These are phyloP conservation scores for Zygosaccharomyces sapae DNA, from an alignment of 1,139 yeast genomes.

Conservation along the genomic window DNA sequence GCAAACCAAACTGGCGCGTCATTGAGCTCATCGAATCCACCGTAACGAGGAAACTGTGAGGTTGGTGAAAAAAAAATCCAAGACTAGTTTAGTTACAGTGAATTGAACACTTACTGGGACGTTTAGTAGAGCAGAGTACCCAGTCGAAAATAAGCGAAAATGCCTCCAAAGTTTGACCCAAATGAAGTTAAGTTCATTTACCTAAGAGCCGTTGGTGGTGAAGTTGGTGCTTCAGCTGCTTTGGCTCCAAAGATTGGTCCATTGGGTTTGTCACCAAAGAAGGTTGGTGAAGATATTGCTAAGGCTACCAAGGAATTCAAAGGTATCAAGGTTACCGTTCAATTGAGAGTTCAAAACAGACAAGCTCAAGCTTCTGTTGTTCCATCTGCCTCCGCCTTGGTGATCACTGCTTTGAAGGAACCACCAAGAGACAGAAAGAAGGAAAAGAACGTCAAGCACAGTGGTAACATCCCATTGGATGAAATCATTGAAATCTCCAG, in stretches of 20 bases:
- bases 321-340: conserved; percentile 99
- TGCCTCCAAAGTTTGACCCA: conserved; percentile 99
- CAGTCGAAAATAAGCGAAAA: conserved; percentile 36
- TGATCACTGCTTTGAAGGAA: conserved; percentile 98
- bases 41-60: neutral
- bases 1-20: conserved; percentile 1
- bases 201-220: conserved; percentile 99
- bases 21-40: conserved; percentile 1
- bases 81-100: neutral
- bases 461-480: conserved; percentile 96
- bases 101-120: neutral
- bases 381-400: conserved; percentile 98
- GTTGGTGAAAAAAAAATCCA: conserved; percentile 3
- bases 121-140: conserved; percentile 14
- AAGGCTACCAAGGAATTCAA: conserved; percentile 99
- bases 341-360: conserved; percentile 99
- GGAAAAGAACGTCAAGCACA: conserved; percentile 99
- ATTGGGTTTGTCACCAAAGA: conserved; percentile 99
- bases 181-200: conserved; percentile 96
- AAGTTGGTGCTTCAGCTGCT: conserved; percentile 99
- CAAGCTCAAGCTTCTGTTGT: conserved; percentile 99
- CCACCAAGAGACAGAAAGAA: conserved; percentile 99
- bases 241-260: conserved; percentile 99
- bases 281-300: conserved; percentile 99
- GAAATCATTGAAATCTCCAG: conserved; percentile 97